Conservation (phyloP, 176 grass and related monocot genomes). For the Hordeum marinum region DNA sequence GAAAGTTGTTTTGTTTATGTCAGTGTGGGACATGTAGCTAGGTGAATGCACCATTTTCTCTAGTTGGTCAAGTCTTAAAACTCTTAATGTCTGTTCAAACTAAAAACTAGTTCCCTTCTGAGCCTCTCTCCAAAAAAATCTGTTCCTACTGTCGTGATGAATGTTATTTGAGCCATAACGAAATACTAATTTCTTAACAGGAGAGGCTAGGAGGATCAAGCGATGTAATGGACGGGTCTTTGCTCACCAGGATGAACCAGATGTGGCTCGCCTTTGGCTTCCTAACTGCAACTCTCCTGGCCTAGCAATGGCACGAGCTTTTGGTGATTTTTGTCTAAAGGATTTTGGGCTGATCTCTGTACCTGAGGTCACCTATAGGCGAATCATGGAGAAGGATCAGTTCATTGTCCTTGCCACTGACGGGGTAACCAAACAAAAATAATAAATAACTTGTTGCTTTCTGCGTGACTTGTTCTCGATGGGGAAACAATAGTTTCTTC, state of each 20-base stretch:
- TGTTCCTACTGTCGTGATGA: neutral
- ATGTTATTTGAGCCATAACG: neutral
- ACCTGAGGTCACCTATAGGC: conserved; percentile 56
- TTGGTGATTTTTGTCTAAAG: conserved; percentile 83
- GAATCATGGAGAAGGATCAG: conserved; percentile 54
- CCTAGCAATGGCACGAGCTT: conserved; percentile 69
- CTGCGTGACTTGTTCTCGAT: neutral
- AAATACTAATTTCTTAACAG: conserved; percentile 38
- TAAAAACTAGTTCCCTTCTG: neutral
- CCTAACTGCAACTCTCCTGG: conserved; percentile 60
- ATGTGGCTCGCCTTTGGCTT: conserved; percentile 68
- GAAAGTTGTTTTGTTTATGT: neutral
- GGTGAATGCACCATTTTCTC: neutral
- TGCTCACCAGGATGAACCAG: conserved; percentile 60
- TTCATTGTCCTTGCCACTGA: conserved; percentile 74
- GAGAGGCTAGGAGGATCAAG: conserved; percentile 66
- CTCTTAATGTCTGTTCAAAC: neutral
- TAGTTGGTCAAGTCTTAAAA: neutral
- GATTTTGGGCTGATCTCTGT: conserved; percentile 71
- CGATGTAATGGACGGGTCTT: conserved; percentile 63
- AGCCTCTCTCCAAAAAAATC: neutral
- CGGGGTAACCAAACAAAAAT: conserved; percentile 46
- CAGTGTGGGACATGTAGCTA: neutral
- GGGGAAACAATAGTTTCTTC: conserved; percentile 12
- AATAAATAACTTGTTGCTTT: conserved; percentile 1